Base-by-base conservation (phyloP, 768 basidiomycete genomes). In the Macrolepiota albuminosa region DNA sequence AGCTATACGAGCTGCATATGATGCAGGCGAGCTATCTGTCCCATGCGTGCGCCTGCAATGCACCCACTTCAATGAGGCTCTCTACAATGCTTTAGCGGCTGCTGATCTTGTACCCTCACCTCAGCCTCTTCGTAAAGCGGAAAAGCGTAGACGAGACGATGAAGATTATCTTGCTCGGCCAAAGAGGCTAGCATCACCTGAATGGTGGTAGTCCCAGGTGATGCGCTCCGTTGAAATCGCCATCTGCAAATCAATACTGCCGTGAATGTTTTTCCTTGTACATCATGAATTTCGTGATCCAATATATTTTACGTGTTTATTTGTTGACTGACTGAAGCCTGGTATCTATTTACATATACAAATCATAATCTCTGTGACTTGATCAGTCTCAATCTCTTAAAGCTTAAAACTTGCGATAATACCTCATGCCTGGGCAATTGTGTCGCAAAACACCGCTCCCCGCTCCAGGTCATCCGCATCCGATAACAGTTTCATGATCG, bases 11-110 rank as follows among this genome's bases (percentile, higher is more conserved):
- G 63, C 65, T n/a, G 73, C 75, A n/a, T 85, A 84, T 67, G 71
- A 79, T 53, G 58, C 63, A 16, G 82, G 82, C 18, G 62, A 72
- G 54, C 69, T 79, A 21, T 66, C 63, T 11, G 79, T 80, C 10
- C 82, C 81, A 6, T 84, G 83, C 62, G 79, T 83, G 48, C 72
- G 73, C 48, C 69, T 85, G 36, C 71, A 75, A 56, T 82, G 77
- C 63, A 66, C 78, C 24, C 73, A 69, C 39, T 84, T 80, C 66
- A 75, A 82, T 63, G 68, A 75, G 14, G 68, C 67, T 33, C 71
- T 85, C 13, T 76, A 73, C 60, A 58, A 60, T 3, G 72, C 70
- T 24, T 61, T 78, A 42, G 39, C 63, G 31, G 43, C 57, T 39
- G 56, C 60, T n/a, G 62, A 59, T 29, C 18, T 51, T 26, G 49